Base-by-base conservation (phyloP, 805 yeast genomes). In the Cyberlindnera xylosilytica region DNA sequence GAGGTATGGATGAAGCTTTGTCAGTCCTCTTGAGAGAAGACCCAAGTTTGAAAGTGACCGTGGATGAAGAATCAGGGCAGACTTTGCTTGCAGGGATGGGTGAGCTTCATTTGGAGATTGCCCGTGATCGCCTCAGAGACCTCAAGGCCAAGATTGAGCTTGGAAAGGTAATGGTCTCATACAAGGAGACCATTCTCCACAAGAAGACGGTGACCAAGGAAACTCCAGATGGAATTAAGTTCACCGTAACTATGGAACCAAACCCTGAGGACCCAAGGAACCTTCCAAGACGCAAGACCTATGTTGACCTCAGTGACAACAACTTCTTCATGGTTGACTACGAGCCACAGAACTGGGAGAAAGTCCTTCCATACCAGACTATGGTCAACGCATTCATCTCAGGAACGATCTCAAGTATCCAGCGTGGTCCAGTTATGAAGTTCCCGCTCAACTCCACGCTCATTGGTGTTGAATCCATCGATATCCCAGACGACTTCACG, bases 61-160 rank as follows among this genome's bases (percentile, higher is more conserved):
- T 71, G 38, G 87, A 93, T 60, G 90, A 87, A 45, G 98, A 91
- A 52, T 71, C 87, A 42, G 96, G 93, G 6, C 97, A 93, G 65
- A 81, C 90, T 2, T 75, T 90, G 20, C 64, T 93, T 23, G 81
- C 96, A 16, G 99, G 99, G 24, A 91, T 91, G 98, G 99, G 99
- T 31, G 98, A 93, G 58, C 70, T 93, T 36, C 99, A 93, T 65
- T 70, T 93, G 38, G 98, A 93, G 52, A 89, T 93, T 51, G 85
- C 93, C 2, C 73, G 72, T 36, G 93, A 87, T 54, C 71, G 97
- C 42, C 65, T 87, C n/a, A 76, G 76, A 33, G 96, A 88, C 44
- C 72, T 89, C 73, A 83, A 83, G 60, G 96, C 95, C 3, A 79
- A 82, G 42, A 84, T 87, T 1, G 81, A 81, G 24, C 72, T 88